These are phyloP conservation scores for Globisporangium abappressorium DNA, from an alignment of 352 stramenopile species.

Conservation along the genomic window DNA sequence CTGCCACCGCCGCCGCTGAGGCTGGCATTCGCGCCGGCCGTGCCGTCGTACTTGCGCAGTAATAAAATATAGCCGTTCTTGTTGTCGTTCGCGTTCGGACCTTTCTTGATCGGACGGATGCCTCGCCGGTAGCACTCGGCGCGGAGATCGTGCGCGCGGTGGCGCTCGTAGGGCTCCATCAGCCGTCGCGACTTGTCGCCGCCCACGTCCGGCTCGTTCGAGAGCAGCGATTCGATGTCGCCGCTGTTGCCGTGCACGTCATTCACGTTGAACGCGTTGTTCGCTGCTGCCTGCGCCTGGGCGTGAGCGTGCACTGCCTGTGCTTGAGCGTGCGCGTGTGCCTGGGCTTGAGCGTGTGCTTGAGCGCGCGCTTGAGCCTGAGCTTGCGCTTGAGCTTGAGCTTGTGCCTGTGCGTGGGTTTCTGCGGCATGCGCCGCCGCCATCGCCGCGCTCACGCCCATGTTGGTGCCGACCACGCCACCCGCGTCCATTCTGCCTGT, in stretches of 20 bases:
- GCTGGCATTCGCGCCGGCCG: conserved; percentile 14
- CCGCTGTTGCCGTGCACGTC: conserved; percentile 47
- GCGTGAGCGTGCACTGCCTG: conserved; percentile 1
- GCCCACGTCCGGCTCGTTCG: conserved; percentile 29
- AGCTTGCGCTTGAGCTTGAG: not conserved
- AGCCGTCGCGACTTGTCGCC: conserved; percentile 37
- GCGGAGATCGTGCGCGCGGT: conserved; percentile 69
- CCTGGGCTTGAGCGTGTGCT: not conserved
- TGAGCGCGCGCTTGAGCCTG: not conserved
- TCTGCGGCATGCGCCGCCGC: not conserved
- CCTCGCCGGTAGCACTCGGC: conserved; percentile 78
- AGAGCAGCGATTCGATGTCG: conserved; percentile 73
- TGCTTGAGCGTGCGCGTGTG: not conserved
- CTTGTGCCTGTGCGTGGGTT: not conserved
- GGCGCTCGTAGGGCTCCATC: conserved; percentile 70
- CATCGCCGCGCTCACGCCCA: conserved; percentile 6
- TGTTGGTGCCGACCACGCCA: conserved; percentile 2
- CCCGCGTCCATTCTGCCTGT: not conserved
- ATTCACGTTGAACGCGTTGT: conserved; percentile 20
- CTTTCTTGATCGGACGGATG: conserved; percentile 79
- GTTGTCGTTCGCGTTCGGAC: conserved; percentile 81
- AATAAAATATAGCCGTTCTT: conserved; percentile 78
- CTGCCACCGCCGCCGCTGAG: not conserved
- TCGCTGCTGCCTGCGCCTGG: not conserved
- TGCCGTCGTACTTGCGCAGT: conserved; percentile 58